A percentile compares a stretch with the other conserved stretches of the same genome.
Evolutionary conservation across 1,139 yeast genomes (phyloP).

Genomic region (Barnettozyma hawaiiensis): DNA sequence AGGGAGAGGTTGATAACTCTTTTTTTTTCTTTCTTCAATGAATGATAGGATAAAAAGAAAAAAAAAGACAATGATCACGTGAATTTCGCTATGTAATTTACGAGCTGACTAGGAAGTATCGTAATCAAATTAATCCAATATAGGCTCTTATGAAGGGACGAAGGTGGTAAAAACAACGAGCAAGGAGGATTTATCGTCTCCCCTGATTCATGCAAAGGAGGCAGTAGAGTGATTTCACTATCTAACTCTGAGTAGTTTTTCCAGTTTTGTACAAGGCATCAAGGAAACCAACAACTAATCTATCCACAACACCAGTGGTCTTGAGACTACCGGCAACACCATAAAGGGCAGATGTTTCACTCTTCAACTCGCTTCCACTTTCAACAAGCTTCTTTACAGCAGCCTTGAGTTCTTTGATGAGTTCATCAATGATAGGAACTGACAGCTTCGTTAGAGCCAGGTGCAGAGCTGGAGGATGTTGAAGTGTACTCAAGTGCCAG

Average conservation of each 20-base stretch:
- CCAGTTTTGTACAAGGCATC: constrained; percentile 61
- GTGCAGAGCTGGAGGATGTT: constrained; percentile 86
- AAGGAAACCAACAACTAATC: constrained; percentile 69
- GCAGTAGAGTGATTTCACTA: too few relatives aligned
- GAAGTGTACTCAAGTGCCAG: constrained; percentile 88
- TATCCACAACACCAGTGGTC: constrained; percentile 82
- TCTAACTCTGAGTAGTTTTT: not conserved
- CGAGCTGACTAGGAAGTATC: too few relatives aligned
- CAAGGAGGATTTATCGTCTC: too few relatives aligned
- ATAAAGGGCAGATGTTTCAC: constrained; percentile 81
- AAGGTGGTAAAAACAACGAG: too few relatives aligned
- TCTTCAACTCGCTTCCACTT: constrained; percentile 24
- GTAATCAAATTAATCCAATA: too few relatives aligned
- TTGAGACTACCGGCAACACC: constrained; percentile 92
- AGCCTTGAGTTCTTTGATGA: constrained; percentile 49
- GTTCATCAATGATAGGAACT: constrained; percentile 53
- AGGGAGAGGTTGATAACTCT: too few relatives aligned
- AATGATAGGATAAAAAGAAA: not conserved
- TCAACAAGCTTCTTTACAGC: constrained; percentile 38
- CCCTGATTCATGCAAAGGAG: too few relatives aligned
- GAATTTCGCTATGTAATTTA: too few relatives aligned
- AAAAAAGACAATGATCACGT: constrained; percentile 4
- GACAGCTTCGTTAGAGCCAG: constrained; percentile 79
- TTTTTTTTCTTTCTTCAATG: not conserved
- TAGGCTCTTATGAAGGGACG: too few relatives aligned